Base-by-base conservation (phyloP, 306 rosid genomes). In the Begonia peltatifolia region DNA sequence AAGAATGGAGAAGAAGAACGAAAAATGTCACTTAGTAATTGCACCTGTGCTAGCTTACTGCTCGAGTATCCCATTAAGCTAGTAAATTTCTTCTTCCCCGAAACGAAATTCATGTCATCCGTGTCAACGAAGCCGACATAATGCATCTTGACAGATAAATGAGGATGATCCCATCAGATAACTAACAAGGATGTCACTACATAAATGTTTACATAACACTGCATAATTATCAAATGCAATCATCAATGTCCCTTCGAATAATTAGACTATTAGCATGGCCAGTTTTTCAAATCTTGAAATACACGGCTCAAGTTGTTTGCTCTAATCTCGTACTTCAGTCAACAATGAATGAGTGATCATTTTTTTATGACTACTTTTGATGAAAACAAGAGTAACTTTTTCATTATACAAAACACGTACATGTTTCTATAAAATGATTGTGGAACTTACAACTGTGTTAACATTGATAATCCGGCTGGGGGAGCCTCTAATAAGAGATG, bases 41-140 rank as follows among this genome's bases (percentile, higher is more conserved):
- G 53, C 56, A 90, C 99, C 94, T 90, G 84, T 12, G 99, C 99
- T 25, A 90, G 75, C 77, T 90, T 90, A 87, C 99, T 90, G 79
- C 75, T 66, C 9, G 86, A 35, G 66, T 90, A 90, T 56, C 95
- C 99, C 25, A 73, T 60, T 58, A 90, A 5, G 79, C 99, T 90
- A 25, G 94, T 58, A 67, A 35, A 90, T 62, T 77, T 86, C 74
- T 79, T 78, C 73, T 75, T 81, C 52, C 82, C 82, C 46, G 88
- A 83, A 46, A 79, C 72, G 42, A 79, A 44, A 59, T 86, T 90
- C 95, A 90, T 83, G 77, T 90, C 99, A 56, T 80, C 88, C 3
- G 87, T 43, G 63, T 90, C 99, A 30, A 90, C 79, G 66, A 90
- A 90, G 63, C 95, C 99, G 71, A 90, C 65, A 60, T 83, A 66